phyloP scores from a whole-genome alignment of 805 yeast genomes.

The Lachancea nothofagi region DNA sequence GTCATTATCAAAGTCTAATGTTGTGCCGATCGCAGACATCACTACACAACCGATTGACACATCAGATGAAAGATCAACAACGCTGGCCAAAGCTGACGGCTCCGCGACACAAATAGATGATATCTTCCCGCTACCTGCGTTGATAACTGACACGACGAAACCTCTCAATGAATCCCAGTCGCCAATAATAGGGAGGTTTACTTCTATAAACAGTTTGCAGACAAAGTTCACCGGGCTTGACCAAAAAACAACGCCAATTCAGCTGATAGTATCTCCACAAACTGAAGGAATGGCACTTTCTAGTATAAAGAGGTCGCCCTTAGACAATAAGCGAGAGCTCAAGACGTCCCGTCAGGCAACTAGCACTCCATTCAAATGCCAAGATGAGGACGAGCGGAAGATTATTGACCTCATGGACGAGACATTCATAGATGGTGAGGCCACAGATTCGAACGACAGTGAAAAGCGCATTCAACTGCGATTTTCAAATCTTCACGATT shows the following conservation, averaged over 20 bases:
- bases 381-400: background rate
- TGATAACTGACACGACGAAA: background rate
- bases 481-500: constrained; percentile 5
- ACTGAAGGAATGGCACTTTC: background rate
- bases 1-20: background rate
- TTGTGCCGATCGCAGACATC: background rate
- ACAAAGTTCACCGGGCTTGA: background rate
- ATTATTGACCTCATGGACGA: background rate
- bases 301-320: background rate
- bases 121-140: background rate
- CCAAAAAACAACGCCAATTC: background rate
- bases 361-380: background rate
- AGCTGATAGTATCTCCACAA: background rate
- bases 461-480: constrained; percentile 5
- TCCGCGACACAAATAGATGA: constrained; percentile 5
- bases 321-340: background rate
- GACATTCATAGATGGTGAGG: background rate
- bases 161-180: background rate
- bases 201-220: background rate
- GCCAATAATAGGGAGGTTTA: constrained; percentile 1
- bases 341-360: background rate
- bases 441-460: background rate
- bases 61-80: background rate
- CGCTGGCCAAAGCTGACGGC: background rate
- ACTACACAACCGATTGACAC: constrained; percentile 6